phyloP scores from a whole-genome alignment of 257 asterid species.

The Striga asiatica region DNA sequence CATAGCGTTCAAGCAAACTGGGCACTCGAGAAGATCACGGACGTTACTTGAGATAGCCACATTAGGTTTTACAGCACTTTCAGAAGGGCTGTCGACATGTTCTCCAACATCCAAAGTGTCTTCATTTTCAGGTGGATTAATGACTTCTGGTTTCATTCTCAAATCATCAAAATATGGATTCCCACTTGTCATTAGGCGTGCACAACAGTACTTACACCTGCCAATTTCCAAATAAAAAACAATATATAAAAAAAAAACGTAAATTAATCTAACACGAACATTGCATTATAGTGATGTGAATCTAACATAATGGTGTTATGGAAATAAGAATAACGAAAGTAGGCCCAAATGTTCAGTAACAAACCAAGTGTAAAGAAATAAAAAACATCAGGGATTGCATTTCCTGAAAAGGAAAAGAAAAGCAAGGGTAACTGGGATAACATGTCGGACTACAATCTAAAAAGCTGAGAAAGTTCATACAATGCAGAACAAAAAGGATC shows the following conservation, averaged over 20 bases:
- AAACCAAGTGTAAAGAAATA: too few species aligned
- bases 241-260: too few species aligned
- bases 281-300: too few species aligned
- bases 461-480: too few species aligned
- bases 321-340: too few species aligned
- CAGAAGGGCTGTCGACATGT: slow-evolving; percentile 23
- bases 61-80: slow-evolving; percentile 31
- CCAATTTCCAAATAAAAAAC: background rate
- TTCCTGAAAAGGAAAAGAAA: too few species aligned
- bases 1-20: slow-evolving; percentile 41
- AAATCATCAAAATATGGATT: slow-evolving; percentile 29
- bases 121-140: slow-evolving; percentile 34
- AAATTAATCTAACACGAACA: background rate
- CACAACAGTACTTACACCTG: slow-evolving; percentile 12
- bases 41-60: slow-evolving; percentile 30
- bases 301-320: too few species aligned
- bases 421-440: too few species aligned
- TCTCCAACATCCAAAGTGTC: slow-evolving; percentile 25
- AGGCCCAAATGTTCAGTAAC: too few species aligned
- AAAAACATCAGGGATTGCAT: too few species aligned
- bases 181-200: slow-evolving; percentile 27
- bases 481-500: too few species aligned
- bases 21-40: slow-evolving; percentile 37
- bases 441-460: too few species aligned
- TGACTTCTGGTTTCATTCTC: slow-evolving; percentile 30